A percentile compares a stretch with the other conserved stretches of the same genome.
Evolutionary conservation across 768 basidiomycete genomes (phyloP).

Genomic region (Xerocomus potaroensis): DNA sequence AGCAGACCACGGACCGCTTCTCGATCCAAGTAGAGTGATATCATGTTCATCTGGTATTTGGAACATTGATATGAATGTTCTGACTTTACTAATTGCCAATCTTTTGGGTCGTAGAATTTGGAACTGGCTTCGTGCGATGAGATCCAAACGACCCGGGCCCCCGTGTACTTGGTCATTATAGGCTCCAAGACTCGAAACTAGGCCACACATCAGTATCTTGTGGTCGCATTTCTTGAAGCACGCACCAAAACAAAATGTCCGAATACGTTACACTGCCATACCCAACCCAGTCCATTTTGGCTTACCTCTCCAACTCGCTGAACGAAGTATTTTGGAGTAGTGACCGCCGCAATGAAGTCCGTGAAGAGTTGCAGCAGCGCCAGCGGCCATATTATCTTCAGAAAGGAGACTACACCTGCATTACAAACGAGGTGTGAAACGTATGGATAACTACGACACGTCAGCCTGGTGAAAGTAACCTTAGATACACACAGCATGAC

Average conservation of each 20-base stretch:
- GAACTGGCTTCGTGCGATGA: conserved; percentile 66
- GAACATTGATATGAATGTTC: conserved; percentile 61
- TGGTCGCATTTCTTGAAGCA: conserved; percentile 7
- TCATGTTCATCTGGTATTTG: conserved; percentile 76
- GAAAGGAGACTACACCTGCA: conserved; percentile 66
- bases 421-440: conserved; percentile 79
- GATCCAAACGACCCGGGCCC: conserved; percentile 71
- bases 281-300: conserved; percentile 68
- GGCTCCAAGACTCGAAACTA: conserved; percentile 64
- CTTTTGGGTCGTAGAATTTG: conserved; percentile 51
- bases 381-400: conserved; percentile 45
- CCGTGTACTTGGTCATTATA: conserved; percentile 44
- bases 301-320: conserved; percentile 59
- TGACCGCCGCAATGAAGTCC: conserved; percentile 44
- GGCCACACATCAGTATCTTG: conserved; percentile 3
- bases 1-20: conserved; percentile 31
- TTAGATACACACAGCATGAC: conserved; percentile 15
- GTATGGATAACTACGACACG: conserved; percentile 59
- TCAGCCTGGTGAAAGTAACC: neutral
- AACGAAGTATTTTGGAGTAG: conserved; percentile 50
- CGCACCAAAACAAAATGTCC: conserved; percentile 75
- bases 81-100: conserved; percentile 68
- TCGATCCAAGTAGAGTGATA: conserved; percentile 52
- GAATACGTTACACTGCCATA: conserved; percentile 85
- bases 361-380: conserved; percentile 46